A percentile compares a stretch with the other conserved stretches of the same genome.
These are phyloP conservation scores for Colletotrichum karsti DNA, from an alignment of 2,329 filamentous ascomycete genomes.

Conservation along the genomic window DNA sequence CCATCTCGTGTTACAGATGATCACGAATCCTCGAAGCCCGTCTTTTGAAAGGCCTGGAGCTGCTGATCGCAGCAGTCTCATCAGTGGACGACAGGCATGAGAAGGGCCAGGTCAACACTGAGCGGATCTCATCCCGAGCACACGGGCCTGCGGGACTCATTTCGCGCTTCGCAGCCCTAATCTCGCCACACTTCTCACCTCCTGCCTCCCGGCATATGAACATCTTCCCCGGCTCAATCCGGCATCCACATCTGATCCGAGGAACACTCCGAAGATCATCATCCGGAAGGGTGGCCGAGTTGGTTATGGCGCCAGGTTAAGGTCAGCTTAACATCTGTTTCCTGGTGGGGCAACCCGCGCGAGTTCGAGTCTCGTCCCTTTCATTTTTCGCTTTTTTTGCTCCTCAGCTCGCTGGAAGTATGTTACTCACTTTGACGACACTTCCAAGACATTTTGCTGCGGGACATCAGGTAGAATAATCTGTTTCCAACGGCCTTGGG, in stretches of 20 bases:
- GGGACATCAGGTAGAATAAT: not conserved
- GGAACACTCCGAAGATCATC: not conserved
- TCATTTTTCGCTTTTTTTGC: slow-evolving; percentile 2
- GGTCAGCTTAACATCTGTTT: slow-evolving; percentile 30
- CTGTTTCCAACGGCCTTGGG: not conserved
- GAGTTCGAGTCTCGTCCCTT: slow-evolving; percentile 29
- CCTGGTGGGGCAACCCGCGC: slow-evolving; percentile 30
- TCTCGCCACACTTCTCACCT: not conserved
- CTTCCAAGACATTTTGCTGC: not conserved
- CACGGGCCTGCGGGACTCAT: not conserved
- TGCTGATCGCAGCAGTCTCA: not conserved
- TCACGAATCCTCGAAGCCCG: not conserved
- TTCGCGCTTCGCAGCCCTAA: slow-evolving; percentile 12
- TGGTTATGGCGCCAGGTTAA: slow-evolving; percentile 29
- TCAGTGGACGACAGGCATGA: too few species aligned
- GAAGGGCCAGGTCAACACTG: too few species aligned
- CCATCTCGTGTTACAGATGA: not conserved
- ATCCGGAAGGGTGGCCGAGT: slow-evolving; percentile 27
- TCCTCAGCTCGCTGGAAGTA: not conserved
- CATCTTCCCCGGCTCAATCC: not conserved
- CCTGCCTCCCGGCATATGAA: not conserved
- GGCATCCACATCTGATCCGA: not conserved
- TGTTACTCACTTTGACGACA: not conserved
- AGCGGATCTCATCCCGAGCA: not conserved
- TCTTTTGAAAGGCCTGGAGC: not conserved